Evolutionary conservation across 2,329 filamentous ascomycete species (phyloP), one percentile per base, ranked within the genome.

Genomic region (Clarireedia monteithiana): DNA sequence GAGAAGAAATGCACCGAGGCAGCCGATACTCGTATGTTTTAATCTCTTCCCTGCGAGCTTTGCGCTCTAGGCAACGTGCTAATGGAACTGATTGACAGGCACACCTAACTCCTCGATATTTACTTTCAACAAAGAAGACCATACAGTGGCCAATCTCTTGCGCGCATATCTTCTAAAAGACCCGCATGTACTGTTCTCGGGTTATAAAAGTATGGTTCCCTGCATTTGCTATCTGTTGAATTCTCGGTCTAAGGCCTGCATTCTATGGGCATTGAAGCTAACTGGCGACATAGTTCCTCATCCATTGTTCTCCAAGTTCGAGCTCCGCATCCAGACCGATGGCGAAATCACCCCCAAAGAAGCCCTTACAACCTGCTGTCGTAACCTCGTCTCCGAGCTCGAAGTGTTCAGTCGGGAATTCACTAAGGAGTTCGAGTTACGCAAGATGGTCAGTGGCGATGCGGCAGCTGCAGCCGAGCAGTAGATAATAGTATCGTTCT

Each of bases 71-170:
- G 30, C 4, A 9, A 12, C 3, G 12, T 34, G 30, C 30, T 34
- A 34, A 34, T 34, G 30, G 10, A 34, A 34, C 12, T 34, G 9
- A 12, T 34, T 12, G 9, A 42, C 58, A 94, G 91, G 90, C 68
- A 91, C 95, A 70, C 89, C 92, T 23, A 95, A 96, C 70, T 91
- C 89, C n/a, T 88, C 90, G 9, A 88, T 96, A 73, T 99, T 99
- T 75, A 84, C 89, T 58, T 85, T 99, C 74, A 89, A 90, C 74
- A 97, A 96, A 73, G 94, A 99, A 72, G 94, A 99, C 66, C 92
- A 96, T 74, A 96, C 92, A 1, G 82, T 99, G 26, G 94, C 86
- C 65, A 96, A 99, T 72, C 80, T 99, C 55, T 80, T 99, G 56
- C 82, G 87, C 48, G 85, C 89, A 67, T 89, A 92, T 66, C 86